phyloP scores from a whole-genome alignment of 208 protist species.

The Polymyxa betae region DNA sequence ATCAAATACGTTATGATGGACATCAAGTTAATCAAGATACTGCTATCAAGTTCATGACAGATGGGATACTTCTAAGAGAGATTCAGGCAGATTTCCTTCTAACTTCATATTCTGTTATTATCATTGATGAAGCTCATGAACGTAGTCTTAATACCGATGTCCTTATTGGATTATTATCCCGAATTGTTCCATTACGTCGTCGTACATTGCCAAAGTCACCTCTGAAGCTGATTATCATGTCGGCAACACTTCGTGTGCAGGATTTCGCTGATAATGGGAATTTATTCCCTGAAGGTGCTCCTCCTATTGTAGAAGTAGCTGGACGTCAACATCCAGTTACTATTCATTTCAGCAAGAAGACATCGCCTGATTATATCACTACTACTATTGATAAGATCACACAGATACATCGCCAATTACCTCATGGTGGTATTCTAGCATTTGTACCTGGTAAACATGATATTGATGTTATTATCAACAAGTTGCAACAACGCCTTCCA shows the following conservation, averaged over 20 bases:
- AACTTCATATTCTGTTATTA: slow-evolving; percentile 78
- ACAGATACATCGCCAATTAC: slow-evolving; percentile 95
- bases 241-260: slow-evolving; percentile 81
- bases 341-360: slow-evolving; percentile 91
- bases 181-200: slow-evolving; percentile 87
- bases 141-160: slow-evolving; percentile 88
- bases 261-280: slow-evolving; percentile 89
- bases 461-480: slow-evolving; percentile 75
- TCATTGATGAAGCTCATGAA: slow-evolving; percentile 93
- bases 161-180: slow-evolving; percentile 95
- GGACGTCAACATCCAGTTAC: slow-evolving; percentile 93
- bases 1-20: slow-evolving; percentile 69
- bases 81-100: slow-evolving; percentile 81
- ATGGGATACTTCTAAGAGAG: slow-evolving; percentile 69
- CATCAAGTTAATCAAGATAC: slow-evolving; percentile 16
- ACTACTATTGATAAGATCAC: slow-evolving; percentile 71
- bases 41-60: slow-evolving; percentile 59
- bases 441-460: slow-evolving; percentile 95
- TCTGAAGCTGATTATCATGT: slow-evolving; percentile 86
- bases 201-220: slow-evolving; percentile 52
- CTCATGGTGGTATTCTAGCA: slow-evolving; percentile 92
- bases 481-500: background rate
- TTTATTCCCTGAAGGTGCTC: slow-evolving; percentile 86
- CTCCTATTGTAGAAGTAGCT: slow-evolving; percentile 82
- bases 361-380: slow-evolving; percentile 88